Base-by-base conservation (phyloP, 352 stramenopile species). In the Pythium grandisporangium region DNA sequence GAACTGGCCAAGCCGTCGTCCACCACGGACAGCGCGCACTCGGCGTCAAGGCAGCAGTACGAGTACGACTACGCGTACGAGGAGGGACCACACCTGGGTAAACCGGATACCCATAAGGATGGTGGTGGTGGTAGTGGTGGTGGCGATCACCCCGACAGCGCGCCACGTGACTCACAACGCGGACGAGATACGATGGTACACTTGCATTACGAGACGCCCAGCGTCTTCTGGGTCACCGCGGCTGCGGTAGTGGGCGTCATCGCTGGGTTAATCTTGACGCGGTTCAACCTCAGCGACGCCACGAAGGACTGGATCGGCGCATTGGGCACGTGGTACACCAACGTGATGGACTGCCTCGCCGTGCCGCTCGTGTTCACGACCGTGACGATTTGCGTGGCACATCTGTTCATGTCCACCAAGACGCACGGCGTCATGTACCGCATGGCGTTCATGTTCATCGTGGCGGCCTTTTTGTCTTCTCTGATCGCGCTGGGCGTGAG, bases 311-410 rank as follows among this genome's bases (percentile, higher is more conserved):
- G 66, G 69, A 64, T 81, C 25, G 64, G 61, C 16, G 8, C 70
- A 6, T 5, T 63, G 2, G 68, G 71, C 2, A 53, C 36, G 29
- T 41, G 80, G 5, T 59, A 66, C 41, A 54, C 70, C 14, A 44
- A 46, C 10, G 42, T 49, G 1, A 46, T 80, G 21, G 63, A 76
- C 45, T 82, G 71, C 41, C 56, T 84, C 40, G 70, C 66, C 16
- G 40, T 84, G 13, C 71, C 68, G 27, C 55, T 84, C n/a, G 71
- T 84, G 35, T 84, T 82, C 57, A 82, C 71, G n/a, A 80, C 58
- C 26, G 61, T 82, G 42, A 77, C 64, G 16, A 75, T 74, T 30
- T 75, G 66, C 45, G 58, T 82, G 20, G 66, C 61, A 8, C 76
- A 84, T 32, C 42, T 84, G 20, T 58, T 80, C 34, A 55, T 71